Evolutionary conservation across 1,139 yeast species (phyloP).

Genomic region (Pichia sp.): DNA sequence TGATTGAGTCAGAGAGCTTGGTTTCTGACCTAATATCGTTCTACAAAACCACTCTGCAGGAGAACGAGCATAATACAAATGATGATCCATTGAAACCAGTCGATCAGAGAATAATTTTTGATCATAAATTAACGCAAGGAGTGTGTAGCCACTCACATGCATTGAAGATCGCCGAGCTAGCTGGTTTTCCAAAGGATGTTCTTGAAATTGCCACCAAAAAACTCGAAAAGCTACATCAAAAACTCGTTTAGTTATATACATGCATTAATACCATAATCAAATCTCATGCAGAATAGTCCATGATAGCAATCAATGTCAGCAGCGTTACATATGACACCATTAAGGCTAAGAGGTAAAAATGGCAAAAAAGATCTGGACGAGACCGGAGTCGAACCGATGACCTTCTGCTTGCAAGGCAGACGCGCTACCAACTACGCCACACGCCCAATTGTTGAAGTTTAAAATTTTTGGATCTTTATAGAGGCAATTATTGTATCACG

Average conservation of each 20-base stretch:
- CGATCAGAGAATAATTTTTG: slow-evolving; percentile 37
- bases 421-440: slow-evolving; percentile 74
- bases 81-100: slow-evolving; percentile 15
- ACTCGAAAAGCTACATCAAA: neutral
- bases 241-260: neutral
- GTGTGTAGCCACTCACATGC: slow-evolving; percentile 77
- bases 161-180: slow-evolving; percentile 70
- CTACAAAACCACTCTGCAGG: slow-evolving; percentile 43
- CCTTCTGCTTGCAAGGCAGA: slow-evolving; percentile 62
- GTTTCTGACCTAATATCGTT: slow-evolving; percentile 31
- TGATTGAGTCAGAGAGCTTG: slow-evolving; percentile 32
- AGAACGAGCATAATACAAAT: slow-evolving; percentile 11
- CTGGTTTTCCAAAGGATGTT: slow-evolving; percentile 73
- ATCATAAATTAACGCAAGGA: slow-evolving; percentile 64
- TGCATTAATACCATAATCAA: neutral
- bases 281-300: too few relatives aligned
- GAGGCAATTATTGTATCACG: too few relatives aligned
- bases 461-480: too few relatives aligned
- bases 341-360: neutral
- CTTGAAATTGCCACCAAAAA: slow-evolving; percentile 39
- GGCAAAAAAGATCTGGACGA: slow-evolving; percentile 42
- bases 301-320: neutral
- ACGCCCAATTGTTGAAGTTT: slow-evolving; percentile 41
- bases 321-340: neutral
- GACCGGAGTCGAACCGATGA: slow-evolving; percentile 64